Evolutionary conservation across 371 early-diverging fungal genomes (phyloP).

Genomic region (Fennellomyces sp.): DNA sequence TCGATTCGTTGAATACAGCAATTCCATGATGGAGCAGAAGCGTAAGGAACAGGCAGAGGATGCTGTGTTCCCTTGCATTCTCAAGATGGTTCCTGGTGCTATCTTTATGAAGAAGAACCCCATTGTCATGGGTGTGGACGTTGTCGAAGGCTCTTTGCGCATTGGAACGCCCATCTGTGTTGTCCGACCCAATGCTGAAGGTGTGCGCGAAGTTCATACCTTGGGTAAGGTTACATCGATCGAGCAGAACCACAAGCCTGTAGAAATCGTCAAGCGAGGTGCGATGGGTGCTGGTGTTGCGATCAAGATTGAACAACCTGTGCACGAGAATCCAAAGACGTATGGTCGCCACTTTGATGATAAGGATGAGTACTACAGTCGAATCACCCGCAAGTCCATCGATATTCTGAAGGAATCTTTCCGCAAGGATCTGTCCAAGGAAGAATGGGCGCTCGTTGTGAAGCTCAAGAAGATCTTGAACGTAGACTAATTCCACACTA

Average conservation of each 20-base stretch:
- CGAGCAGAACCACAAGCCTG: constrained; percentile 93
- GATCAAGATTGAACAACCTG: constrained; percentile 93
- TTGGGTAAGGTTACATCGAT: constrained; percentile 97
- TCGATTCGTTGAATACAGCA: constrained; percentile 86
- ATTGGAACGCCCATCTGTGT: constrained; percentile 97
- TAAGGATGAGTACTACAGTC: constrained; percentile 76
- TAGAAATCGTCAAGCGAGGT: constrained; percentile 87
- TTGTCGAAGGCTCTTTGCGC: constrained; percentile 92
- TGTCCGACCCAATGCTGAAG: constrained; percentile 78
- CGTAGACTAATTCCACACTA: constrained; percentile 52
- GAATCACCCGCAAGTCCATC: constrained; percentile 94
- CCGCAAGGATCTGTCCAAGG: constrained; percentile 93
- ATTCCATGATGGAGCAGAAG: constrained; percentile 80
- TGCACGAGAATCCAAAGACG: constrained; percentile 88
- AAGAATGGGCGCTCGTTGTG: constrained; percentile 90
- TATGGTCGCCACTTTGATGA: constrained; percentile 97
- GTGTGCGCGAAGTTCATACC: constrained; percentile 67
- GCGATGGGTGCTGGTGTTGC: constrained; percentile 91
- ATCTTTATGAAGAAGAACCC: constrained; percentile 98
- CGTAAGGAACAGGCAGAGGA: constrained; percentile 87
- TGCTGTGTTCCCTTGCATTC: constrained; percentile 96
- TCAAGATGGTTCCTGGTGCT: constrained; percentile 94
- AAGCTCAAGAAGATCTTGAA: constrained; percentile 77
- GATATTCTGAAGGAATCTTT: constrained; percentile 97
- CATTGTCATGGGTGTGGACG: constrained; percentile 98